Evolutionary conservation across 2,329 filamentous ascomycete species (phyloP), one percentile per base, ranked within the genome.

Genomic region (Pestalotiopsis sp.): DNA sequence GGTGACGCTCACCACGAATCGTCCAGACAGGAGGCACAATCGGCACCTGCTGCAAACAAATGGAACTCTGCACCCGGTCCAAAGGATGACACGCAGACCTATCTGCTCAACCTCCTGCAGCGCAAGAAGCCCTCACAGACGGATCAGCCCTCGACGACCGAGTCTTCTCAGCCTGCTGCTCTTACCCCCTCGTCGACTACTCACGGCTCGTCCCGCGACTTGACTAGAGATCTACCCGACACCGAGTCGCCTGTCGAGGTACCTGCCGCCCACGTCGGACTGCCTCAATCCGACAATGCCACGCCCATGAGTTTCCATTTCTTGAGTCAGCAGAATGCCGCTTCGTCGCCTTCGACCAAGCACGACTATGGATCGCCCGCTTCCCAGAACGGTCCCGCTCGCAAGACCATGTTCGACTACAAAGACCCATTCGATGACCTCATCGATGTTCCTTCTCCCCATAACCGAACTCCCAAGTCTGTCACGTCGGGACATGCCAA

Each of bases 91-190:
- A 93, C 94, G 4, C 92, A 97, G 79, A 91, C 95, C 71, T 92
- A 96, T 76, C 85, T 99, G 61, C 88, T 98, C 70, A 92, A 93
- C 73, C 85, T 98, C 68, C 86, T 99, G 71, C 96, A 94, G 75
- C 90, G 92, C 62, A 90, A 92, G 65, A 94, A 91, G 80, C 88
- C 89, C 13, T 83, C 85, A 68, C 88, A 91, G 77, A 83, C 81
- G 61, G 87, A 89, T 60, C 81, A 81, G 70, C 75, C 79, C 5
- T 73, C 80, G 65, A 64, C 82, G 69, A 75, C 78, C 65, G 84
- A 86, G 69, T 74, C 80, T 13, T 77, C 81, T 24, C 81, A 83
- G 66, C 79, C 82, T 30, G 76, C 77, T 71, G 82, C 79, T 66
- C 76, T 81, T 70, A 85, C 84, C 5, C 83, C 85, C 4, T 81